Evolutionary conservation across 805 yeast species (phyloP), one percentile per base, ranked within the genome.

Genomic region (Metschnikowia koreensis): DNA sequence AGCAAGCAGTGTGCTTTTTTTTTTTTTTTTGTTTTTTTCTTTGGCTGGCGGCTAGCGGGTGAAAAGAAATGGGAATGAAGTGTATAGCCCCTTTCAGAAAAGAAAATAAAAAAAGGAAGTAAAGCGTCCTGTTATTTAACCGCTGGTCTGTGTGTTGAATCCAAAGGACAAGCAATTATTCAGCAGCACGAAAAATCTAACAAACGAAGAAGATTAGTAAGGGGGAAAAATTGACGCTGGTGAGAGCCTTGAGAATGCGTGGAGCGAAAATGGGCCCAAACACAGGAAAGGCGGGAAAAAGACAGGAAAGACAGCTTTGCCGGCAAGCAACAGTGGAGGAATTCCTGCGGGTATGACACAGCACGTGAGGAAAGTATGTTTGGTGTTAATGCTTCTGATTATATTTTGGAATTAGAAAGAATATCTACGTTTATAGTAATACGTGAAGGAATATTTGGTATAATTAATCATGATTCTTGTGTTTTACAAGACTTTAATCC

Each of bases 161-260:
- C 44, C 27, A 15, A 41, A n/a, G 15, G 10, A 15, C 28, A 22
- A 22, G 34, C 34, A 31, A 31, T 31, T 31, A 31, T 31, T 31
- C 29, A 41, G 44, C 13, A 41, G 17, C 22, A 22, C 22, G 22
- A 17, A 28, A 33, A 41, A 29, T 41, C 44, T 41, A 41, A 26
- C 36, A 29, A 41, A 41, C 29, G n/a, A n/a, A 41, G 9, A 29
- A 27, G 10, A 41, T 27, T 13, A 13, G 34, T 16, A 34, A 12
- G 17, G 26, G n/a, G 16, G 28, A 39, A 46, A 38, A 42, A 33
- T 31, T 31, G 34, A 31, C 34, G 34, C 34, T 31, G 46, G 43
- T 28, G 43, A 22, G 43, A 22, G 44, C 22, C 36, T 41, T 16
- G 41, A 39, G 46, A 40, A 46, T 39, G 28, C 38, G 43, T 22